These are phyloP conservation scores for Cardamine chenopodiifolia DNA, from an alignment of 345 rosid genomes.

Conservation along the genomic window DNA sequence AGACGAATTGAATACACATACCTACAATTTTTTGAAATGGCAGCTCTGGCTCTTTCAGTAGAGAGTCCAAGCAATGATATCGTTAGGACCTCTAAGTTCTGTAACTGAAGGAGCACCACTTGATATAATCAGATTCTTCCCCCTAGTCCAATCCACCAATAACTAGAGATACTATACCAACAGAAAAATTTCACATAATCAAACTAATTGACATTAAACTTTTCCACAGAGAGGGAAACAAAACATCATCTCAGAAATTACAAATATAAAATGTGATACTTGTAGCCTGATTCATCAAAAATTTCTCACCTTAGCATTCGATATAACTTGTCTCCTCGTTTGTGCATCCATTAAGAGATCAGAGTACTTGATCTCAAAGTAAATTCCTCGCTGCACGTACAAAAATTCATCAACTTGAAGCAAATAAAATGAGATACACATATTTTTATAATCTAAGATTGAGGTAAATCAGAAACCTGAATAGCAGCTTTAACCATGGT, in stretches of 20 bases:
- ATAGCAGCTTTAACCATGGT: conserved; percentile 69
- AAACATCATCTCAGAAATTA: background rate
- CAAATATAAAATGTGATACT: background rate
- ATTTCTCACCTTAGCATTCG: conserved; percentile 72
- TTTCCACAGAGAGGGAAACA: conserved; percentile 1
- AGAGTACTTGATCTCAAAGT: conserved; percentile 74
- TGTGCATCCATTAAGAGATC: conserved; percentile 65
- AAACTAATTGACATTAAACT: background rate
- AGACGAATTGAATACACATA: conserved; percentile 33
- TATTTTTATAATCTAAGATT: background rate
- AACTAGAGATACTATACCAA: conserved; percentile 49
- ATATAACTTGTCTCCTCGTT: conserved; percentile 68
- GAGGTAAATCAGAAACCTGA: conserved; percentile 53
- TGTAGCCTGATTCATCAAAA: conserved; percentile 10
- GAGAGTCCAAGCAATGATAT: conserved; percentile 81
- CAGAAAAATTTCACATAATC: conserved; percentile 1
- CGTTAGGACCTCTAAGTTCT: conserved; percentile 85
- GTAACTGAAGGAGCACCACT: conserved; percentile 74
- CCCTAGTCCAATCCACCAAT: conserved; percentile 83
- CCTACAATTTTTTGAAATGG: conserved; percentile 85
- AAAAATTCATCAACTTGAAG: conserved; percentile 17
- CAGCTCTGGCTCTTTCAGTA: conserved; percentile 70
- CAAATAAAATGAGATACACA: background rate
- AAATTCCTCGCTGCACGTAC: conserved; percentile 69
- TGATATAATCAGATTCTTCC: conserved; percentile 75